Base-by-base conservation (phyloP, 1,284 basidiomycete genomes). In the Salmacisia buchloeana region DNA sequence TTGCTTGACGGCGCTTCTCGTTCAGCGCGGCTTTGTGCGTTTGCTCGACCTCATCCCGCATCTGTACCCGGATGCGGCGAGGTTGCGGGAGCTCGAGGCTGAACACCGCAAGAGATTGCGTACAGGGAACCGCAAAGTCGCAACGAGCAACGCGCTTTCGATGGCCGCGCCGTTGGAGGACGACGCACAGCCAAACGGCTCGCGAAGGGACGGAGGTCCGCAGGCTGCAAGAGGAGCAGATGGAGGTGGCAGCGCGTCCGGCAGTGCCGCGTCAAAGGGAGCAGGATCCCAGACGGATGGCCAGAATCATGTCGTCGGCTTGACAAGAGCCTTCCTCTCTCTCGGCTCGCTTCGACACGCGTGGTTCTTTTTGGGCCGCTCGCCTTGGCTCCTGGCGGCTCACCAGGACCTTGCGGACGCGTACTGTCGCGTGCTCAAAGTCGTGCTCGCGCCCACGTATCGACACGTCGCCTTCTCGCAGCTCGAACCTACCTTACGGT, bases 31-130 rank as follows among this genome's bases (percentile, higher is more conserved):
- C 0, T 89, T 94, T 73, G 86, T 98, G 63, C 84, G 87, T 2
- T 82, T 94, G 7, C 87, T 90, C 70, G 92, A 96, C 75, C 81
- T 98, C 27, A 91, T 89, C 81, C 85, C 89, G 25, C 92, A 96
- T 81, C 89, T 92, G 69, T 62, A 83, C 69, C 64, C 68, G 10
- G 66, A 61, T 59, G 63, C 72, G 15, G 69, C 72, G 13, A 71
- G 68, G 21, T 72, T 79, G 69, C 63, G 61, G n/a, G 63, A 66
- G 46, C 83, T 88, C 31, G 85, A 85, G 63, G 84, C 86, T 64
- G 85, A 88, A 62, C 93, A 93, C 80, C 75, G 87, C 35, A 83
- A 84, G 2, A 54, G 29, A 31, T 6, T 54, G 49, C 4, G 49
- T 27, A 31, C 29, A 15, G 49, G 49, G 10, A 54, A 54, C 27